Base-by-base conservation (phyloP, 192 early-diverging fungal species). In the Coemansia interrupta region DNA sequence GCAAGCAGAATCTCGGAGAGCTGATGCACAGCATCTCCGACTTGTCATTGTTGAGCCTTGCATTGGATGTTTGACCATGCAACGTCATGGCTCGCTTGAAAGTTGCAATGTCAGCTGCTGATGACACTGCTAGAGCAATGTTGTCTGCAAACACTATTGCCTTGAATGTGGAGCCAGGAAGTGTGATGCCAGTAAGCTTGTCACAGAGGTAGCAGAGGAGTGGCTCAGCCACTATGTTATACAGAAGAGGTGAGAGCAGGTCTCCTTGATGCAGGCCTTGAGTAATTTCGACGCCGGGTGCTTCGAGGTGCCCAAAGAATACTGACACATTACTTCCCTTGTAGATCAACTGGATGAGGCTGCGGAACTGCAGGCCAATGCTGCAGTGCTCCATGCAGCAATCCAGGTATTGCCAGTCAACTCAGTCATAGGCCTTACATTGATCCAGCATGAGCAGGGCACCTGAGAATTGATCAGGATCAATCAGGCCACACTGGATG, bases 381-480 rank as follows among this genome's bases (percentile, higher is more conserved):
- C 60, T 30, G 22, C 41, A 54, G 42, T 45, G 20, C 2, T 18
- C 13, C n/a, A 54, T 19, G 22, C 61, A 56, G 0, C 36, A 4
- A 17, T 56, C 54, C 0, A 63, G 61, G 17, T 63, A 56, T 3
- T 0, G 36, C 61, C 62, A 57, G 47, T 64, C 54, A 12, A 64
- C 62, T 4, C 28, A 32, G 13, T 56, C 47, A 10, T 64, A 64
- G 3, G 54, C 61, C 39, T 64, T 64, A 0, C 24, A n/a, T 18
- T 64, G 61, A 26, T 56, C 47, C 0, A 56, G 54, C 23, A 64
- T 12, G 1, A 56, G 60, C 3, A 62, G 10, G 9, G 13, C n/a
- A 1, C 22, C 53, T 11, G 28, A 41, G 13, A 42, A 19, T 18
- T 3, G 2, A 5, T 4, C 23, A 0, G 47, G 58, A 8, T 40